These are phyloP conservation scores for Phytophthora cryptogea DNA, from an alignment of 352 stramenopile genomes.

Conservation along the genomic window DNA sequence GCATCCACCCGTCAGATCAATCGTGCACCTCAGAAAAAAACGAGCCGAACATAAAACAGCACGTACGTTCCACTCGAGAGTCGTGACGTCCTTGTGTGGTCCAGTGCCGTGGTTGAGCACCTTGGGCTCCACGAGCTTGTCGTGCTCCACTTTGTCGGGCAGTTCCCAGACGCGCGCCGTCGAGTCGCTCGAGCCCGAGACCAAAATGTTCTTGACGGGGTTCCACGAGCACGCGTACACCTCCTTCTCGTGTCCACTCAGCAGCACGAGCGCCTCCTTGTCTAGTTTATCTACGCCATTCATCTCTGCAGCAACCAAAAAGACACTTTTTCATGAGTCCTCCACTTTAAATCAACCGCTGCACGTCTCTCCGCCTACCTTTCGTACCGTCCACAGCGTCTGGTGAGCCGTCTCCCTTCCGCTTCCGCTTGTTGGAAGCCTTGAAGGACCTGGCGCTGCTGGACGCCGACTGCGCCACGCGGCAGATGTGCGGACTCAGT, in stretches of 20 bases:
- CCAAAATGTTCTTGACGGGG: constrained; percentile 94
- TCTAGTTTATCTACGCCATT: constrained; percentile 73
- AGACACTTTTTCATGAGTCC: neutral
- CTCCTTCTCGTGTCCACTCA: constrained; percentile 87
- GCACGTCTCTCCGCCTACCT: constrained; percentile 36
- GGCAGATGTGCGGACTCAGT: constrained; percentile 92
- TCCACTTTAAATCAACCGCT: neutral
- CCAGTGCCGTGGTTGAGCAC: constrained; percentile 84
- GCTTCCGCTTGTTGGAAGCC: constrained; percentile 83
- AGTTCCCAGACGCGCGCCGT: constrained; percentile 95
- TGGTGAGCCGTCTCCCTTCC: constrained; percentile 72
- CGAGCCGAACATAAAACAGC: constrained; percentile 7
- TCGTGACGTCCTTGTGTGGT: constrained; percentile 97
- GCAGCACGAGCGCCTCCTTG: constrained; percentile 63
- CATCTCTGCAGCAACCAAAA: constrained; percentile 38
- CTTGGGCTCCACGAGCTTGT: constrained; percentile 43
- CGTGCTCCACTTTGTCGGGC: constrained; percentile 65
- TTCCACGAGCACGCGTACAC: constrained; percentile 99
- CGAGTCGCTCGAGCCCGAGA: constrained; percentile 95
- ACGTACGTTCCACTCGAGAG: constrained; percentile 96
- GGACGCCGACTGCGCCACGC: constrained; percentile 76
- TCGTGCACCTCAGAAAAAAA: neutral
- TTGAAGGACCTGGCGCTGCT: constrained; percentile 69
- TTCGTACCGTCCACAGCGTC: constrained; percentile 67
- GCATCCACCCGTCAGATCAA: constrained; percentile 22